Base-by-base conservation (phyloP, 2,329 filamentous ascomycete genomes). In the Graphiopsis chlorocephala region DNA sequence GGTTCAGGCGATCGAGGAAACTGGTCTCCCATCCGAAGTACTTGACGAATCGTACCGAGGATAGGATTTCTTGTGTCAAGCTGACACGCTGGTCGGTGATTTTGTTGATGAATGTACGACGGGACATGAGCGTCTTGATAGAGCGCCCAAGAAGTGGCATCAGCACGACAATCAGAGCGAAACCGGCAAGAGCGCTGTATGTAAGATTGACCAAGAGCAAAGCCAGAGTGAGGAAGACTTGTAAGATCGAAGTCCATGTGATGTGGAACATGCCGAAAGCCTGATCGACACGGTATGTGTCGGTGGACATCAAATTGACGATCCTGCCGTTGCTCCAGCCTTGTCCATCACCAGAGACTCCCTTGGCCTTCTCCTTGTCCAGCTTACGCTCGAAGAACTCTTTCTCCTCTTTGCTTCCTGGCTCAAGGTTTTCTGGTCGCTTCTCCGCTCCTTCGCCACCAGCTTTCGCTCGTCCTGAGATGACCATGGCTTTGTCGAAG, bases 291-390 rank as follows among this genome's bases (percentile, higher is more conserved):
- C 94, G 92, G 77, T 96, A 96, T 0, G 93, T 96, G 75, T 98
- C 94, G 52, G 95, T 92, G 67, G 92, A 94, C 93, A 98, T 97
- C 70, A 98, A 75, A 70, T 96, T 96, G 74, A 95, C 88, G 61
- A 98, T 92, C 68, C 92, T 88, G 25, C 95, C 95, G 72, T 97
- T 98, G 64, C 89, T 89, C 94, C 94, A 98, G 26, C 94, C 95
- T 25, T 86, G 82, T 2, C 90, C 91, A 71, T 95, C 90, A 4
- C 86, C 87, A 12, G 85, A 78, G 23, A 89, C 79, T 2, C 84
- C 85, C 3, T 81, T 77, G 42, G 74, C 73, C 25, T 80, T 78
- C 15, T 81, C 78, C 75, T 72, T 78, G 69, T 73, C 79, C 59
- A 73, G 75, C 73, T 75, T 80, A 76, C 70, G 83, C 75, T 72